These are phyloP conservation scores for Apiospora aurea DNA, from an alignment of 2,329 filamentous ascomycete genomes.

Conservation along the genomic window DNA sequence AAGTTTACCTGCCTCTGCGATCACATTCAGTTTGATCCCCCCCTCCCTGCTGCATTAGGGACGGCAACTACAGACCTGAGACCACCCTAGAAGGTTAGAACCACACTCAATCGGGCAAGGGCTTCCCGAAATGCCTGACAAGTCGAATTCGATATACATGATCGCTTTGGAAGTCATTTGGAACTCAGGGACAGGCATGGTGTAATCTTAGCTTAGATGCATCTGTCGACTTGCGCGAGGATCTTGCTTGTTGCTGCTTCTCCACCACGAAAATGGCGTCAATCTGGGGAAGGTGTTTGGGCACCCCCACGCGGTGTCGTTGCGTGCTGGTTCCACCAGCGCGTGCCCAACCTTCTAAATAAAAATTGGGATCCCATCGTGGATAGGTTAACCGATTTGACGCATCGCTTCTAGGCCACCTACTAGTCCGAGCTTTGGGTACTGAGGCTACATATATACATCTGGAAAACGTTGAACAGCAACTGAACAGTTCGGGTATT, in stretches of 20 bases:
- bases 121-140: background rate
- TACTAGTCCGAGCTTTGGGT: background rate
- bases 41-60: background rate
- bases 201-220: background rate
- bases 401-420: background rate
- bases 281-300: conserved; percentile 1
- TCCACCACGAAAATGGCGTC: background rate
- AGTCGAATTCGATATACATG: background rate
- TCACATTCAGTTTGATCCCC: background rate
- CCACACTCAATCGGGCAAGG: background rate
- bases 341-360: background rate
- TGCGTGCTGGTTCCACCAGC: background rate
- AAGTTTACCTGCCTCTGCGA: background rate
- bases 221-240: background rate
- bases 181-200: too few relatives aligned
- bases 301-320: background rate
- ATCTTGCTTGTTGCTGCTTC: conserved; percentile 7
- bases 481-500: too few relatives aligned
- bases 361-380: background rate
- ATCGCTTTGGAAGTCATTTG: too few relatives aligned
- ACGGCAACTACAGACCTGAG: background rate
- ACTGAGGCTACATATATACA: too few relatives aligned
- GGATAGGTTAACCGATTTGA: background rate
- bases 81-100: background rate
- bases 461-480: too few relatives aligned